These are phyloP conservation scores for Ogataea salicorniae DNA, from an alignment of 805 yeast genomes.

Conservation along the genomic window DNA sequence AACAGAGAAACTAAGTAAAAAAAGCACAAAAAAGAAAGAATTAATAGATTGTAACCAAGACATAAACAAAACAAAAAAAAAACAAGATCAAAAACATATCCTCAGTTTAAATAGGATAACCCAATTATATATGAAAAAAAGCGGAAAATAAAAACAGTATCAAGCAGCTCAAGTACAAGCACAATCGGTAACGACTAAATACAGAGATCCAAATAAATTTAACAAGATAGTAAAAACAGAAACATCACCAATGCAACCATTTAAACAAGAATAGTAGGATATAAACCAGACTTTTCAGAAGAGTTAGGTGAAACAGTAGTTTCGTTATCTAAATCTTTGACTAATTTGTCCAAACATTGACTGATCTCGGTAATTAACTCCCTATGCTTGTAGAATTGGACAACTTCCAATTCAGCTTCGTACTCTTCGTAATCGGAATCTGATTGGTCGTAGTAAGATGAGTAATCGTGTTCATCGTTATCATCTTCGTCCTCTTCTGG, in stretches of 20 bases:
- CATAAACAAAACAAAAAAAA: no score
- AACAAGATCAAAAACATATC: no score
- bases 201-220: background rate
- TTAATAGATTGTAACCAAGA: no score
- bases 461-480: constrained; percentile 16
- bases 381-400: constrained; percentile 15
- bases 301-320: no score
- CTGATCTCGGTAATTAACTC: constrained; percentile 12
- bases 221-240: background rate
- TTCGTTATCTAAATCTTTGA: background rate
- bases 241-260: no score
- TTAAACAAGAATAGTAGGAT: constrained; percentile 14
- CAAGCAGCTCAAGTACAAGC: no score
- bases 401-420: constrained; percentile 8
- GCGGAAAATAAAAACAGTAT: no score
- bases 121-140: no score
- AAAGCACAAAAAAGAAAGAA: no score
- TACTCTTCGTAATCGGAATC: constrained; percentile 22
- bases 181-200: background rate
- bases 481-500: constrained; percentile 5
- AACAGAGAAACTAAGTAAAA: no score
- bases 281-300: constrained; percentile 5
- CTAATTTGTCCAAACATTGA: constrained; percentile 12
- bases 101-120: no score
- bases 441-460: constrained; percentile 16